Evolutionary conservation across 73 alveolate genomes (phyloP).

Genomic region (Uronychia binucleata): DNA sequence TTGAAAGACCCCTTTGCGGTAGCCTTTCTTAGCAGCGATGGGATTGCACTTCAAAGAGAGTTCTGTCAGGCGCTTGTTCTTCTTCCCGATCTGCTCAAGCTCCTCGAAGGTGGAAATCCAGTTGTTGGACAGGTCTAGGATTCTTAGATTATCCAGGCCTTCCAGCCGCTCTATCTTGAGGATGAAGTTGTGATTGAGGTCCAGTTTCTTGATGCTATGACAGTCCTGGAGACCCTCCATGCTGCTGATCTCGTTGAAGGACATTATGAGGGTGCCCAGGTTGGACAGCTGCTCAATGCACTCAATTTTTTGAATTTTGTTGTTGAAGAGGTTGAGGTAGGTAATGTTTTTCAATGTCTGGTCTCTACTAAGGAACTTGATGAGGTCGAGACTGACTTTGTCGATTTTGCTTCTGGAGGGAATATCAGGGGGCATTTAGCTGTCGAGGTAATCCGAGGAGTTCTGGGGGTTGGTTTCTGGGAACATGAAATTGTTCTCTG

Average conservation of each 20-base stretch:
- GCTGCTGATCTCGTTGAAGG: conserved; percentile 85
- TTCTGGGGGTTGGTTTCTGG: conserved; percentile 30
- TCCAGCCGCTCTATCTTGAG: conserved; percentile 78
- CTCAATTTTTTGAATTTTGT: conserved; percentile 81
- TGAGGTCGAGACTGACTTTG: conserved; percentile 9
- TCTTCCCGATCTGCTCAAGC: background rate
- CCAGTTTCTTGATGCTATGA: conserved; percentile 74
- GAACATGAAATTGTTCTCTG: conserved; percentile 33
- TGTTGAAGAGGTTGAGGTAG: conserved; percentile 88
- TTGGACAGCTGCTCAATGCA: conserved; percentile 77
- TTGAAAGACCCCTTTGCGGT: conserved; percentile 53
- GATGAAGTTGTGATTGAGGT: conserved; percentile 91
- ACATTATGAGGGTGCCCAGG: conserved; percentile 80
- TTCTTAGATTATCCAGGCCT: conserved; percentile 57
- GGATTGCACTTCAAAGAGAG: conserved; percentile 76
- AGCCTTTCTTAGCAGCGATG: conserved; percentile 61
- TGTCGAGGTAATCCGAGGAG: conserved; percentile 22
- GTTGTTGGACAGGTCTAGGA: conserved; percentile 65
- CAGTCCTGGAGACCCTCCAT: conserved; percentile 84
- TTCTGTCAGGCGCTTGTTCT: conserved; percentile 13
- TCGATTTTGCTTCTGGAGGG: conserved; percentile 52
- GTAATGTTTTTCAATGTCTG: conserved; percentile 54
- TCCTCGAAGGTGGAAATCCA: conserved; percentile 53
- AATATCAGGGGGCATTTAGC: conserved; percentile 58
- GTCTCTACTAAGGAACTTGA: conserved; percentile 24